Evolutionary conservation across 2,329 filamentous ascomycete species (phyloP), one percentile per base, ranked within the genome.

Genomic region (Ustulina deusta): DNA sequence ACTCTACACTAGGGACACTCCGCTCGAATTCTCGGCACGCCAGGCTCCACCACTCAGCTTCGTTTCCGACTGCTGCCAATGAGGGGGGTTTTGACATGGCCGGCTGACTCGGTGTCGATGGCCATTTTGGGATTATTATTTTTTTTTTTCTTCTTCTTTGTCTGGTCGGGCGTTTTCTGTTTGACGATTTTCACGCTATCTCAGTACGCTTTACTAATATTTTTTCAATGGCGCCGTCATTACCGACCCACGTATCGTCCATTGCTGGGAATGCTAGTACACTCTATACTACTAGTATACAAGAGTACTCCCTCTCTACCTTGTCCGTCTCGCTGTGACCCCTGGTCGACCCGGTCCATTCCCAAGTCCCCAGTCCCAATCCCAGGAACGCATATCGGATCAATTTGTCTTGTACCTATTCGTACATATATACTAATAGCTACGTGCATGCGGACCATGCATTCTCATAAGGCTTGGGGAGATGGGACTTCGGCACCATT

Each of bases 41-140:
- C 54, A n/a, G 63, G 63, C 73, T 64, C 72, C 75, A 77, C 75
- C 71, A 61, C 65, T 71, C 71, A 77, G 72, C 72, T 73, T 74
- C 70, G 68, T 71, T 69, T 71, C 71, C 71, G 70, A 68, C 40
- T 40, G 59, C 55, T 70, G 60, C 68, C 66, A 69, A 68, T 70
- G 59, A 63, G 73, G 65, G 66, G 58, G 65, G 52, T 27, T 59
- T 48, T 49, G 44, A 38, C 66, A 74, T 75, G 73, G 46, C 72
- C 65, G 68, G 72, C 69, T 74, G 74, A 74, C 74, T 75, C 70
- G 69, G 72, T 70, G 71, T 68, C 71, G 60, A 69, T 63, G 63
- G 57, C 63, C 57, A 61, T 68, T 72, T 73, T 61, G 27, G 46
- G 58, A 29, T 44, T 51, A 13, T 51, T 40, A 32, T 44, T 48